A percentile compares a stretch with the other conserved stretches of the same genome.
Evolutionary conservation across 2,329 filamentous ascomycete species (phyloP).

Genomic region (Neofusicoccum kwambonambiense): DNA sequence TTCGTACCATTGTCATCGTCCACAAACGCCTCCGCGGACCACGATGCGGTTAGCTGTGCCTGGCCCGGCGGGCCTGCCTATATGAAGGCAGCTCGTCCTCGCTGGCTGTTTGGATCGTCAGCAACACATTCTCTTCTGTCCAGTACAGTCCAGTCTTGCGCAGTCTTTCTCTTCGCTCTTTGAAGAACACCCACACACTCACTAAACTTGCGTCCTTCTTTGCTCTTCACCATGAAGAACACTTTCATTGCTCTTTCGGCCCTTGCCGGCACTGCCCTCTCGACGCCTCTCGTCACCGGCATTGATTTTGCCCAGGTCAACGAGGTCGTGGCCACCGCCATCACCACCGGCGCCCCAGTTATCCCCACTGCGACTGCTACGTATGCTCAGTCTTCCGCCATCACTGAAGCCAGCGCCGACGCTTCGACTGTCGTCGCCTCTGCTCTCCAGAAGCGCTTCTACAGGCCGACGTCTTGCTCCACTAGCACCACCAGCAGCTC

Average conservation of each 20-base stretch:
- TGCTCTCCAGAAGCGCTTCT: slow-evolving; percentile 7
- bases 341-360: neutral
- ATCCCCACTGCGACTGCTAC: neutral
- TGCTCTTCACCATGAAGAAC: slow-evolving; percentile 14
- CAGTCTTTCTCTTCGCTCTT: slow-evolving; percentile 7
- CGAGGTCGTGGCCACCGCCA: neutral
- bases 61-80: neutral
- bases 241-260: slow-evolving; percentile 10
- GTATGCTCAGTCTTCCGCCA: neutral
- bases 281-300: neutral
- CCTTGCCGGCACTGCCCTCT: slow-evolving; percentile 8
- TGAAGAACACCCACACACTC: slow-evolving; percentile 10
- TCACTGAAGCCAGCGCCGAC: neutral
- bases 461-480: neutral
- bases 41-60: neutral
- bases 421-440: neutral
- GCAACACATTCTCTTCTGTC: neutral
- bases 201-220: neutral
- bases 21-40: neutral
- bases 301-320: slow-evolving; percentile 13
- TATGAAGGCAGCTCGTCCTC: neutral
- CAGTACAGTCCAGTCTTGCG: neutral
- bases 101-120: neutral
- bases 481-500: neutral
- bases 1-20: neutral